Base-by-base conservation (phyloP, 208 protist genomes). In the Phytomonas sp. region DNA sequence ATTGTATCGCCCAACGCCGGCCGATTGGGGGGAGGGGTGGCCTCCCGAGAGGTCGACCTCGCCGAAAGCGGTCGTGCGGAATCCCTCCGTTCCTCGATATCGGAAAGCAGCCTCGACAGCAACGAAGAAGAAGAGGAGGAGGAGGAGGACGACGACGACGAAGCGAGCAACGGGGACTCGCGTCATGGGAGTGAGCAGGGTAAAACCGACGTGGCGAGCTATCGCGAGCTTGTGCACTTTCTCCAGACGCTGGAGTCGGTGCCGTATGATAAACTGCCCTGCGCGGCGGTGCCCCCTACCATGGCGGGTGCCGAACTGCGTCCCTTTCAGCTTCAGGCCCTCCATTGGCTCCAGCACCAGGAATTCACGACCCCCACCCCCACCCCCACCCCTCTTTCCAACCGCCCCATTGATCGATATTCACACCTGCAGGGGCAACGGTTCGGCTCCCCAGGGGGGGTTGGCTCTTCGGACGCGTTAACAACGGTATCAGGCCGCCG, bases 321-420 rank as follows among this genome's bases (percentile, higher is more conserved):
- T 0, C 84, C 82, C 0, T 89, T 88, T 37, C 87, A 93, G 66
- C 69, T 78, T 59, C 81, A 93, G 69, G 87, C 76, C 4, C 71
- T 93, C 9, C 73, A 83, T 72, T 93, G 84, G 84, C 64, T 93
- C 46, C 74, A 73, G 8, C 40, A 51, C 7, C 40, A 51, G 40
- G 40, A 51, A 17, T 23, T 6, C 40, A 40, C 6, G 36, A 9
- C 9, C 6, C 36, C 36, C 36, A 40, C 36, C 36, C 7, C 40
- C 40, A 51, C 1, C 40, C 40, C 40, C 23, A 20, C 51, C 51
- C 51, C 51, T 15, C 60, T 34, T 6, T 23, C 4, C 13, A 63
- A 63, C 60, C 11, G 60, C 60, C 30, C 11, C 60, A n/a, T 11
- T 17, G 60, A 63, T 23, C 2, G 13, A 23, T 63, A 31, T 31